Base-by-base conservation (phyloP, 768 basidiomycete species). In the Peribolospora baueri region DNA sequence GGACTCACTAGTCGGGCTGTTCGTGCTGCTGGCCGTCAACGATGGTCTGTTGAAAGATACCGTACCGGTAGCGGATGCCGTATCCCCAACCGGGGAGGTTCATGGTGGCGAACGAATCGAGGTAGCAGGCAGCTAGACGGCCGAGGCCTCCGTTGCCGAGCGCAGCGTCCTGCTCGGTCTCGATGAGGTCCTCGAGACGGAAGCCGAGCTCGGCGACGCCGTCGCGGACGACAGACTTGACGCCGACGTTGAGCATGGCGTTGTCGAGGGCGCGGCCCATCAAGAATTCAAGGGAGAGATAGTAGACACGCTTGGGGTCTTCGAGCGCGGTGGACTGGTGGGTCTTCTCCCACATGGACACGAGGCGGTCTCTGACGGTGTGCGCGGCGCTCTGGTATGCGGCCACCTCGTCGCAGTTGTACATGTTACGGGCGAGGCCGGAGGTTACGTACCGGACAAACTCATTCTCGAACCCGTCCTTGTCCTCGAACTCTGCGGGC, bases 61-160 rank as follows among this genome's bases (percentile, higher is more conserved):
- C 60, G 52, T 53, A 61, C 50, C 61, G 54, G 62, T 87, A 91
- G 48, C 88, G 72, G 56, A 93, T 68, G 47, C 88, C 88, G 62
- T 95, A 95, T 48, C 91, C 91, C 87, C 88, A 95, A 36, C 85
- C 76, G 0, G 91, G 91, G 4, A 95, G 74, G 67, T 90, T 81
- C 64, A 85, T 79, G 7, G 82, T 83, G 3, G 90, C 80, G 36
- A 79, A 77, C n/a, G 83, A 85, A 65, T 95, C 90, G 50, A 68
- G 77, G 66, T 95, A 98, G 70, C 93, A 98, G 0, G 93, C 91
- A 0, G 93, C 93, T 48, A 98, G 76, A 40, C 91, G 83, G 0
- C 93, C 91, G 7, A 95, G 75, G 56, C 91, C 91, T 60, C 90
- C 90, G 66, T 95, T 93, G 5, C 91, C 93, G 8, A 95, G 75